Evolutionary conservation across 148 eudicot species (phyloP).

Genomic region (Oxyria digyna): DNA sequence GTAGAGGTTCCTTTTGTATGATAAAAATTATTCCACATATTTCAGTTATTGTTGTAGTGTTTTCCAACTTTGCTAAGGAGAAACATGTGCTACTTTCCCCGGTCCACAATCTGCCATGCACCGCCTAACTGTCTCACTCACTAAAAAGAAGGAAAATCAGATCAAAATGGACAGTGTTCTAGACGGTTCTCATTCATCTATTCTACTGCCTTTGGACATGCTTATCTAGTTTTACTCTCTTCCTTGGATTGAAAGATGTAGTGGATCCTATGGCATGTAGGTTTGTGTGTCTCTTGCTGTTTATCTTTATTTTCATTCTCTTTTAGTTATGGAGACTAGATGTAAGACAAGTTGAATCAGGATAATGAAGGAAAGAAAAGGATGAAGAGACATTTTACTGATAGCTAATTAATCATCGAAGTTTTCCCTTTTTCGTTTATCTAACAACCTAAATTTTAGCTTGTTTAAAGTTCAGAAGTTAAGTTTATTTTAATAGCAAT

Average conservation of each 20-base stretch:
- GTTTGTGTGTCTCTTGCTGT: not conserved
- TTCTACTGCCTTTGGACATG: not conserved
- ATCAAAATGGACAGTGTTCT: not conserved
- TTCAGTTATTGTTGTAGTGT: not conserved
- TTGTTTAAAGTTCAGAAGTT: not conserved
- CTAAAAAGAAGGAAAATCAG: not conserved
- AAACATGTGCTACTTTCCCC: not conserved
- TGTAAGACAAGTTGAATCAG: not conserved
- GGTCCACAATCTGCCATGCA: not conserved
- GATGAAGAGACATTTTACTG: not conserved
- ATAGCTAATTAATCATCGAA: not conserved
- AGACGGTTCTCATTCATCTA: not conserved
- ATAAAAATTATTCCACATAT: not conserved
- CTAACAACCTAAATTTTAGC: not conserved
- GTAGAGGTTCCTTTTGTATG: not conserved
- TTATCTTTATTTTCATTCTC: not conserved
- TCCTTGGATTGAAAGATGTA: not conserved
- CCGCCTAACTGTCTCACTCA: not conserved
- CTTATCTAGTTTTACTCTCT: not conserved
- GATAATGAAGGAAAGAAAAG: not conserved
- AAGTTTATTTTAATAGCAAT: not conserved
- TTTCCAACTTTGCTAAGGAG: not conserved
- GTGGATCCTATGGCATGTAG: not conserved
- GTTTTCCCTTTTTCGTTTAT: not conserved
- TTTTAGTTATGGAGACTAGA: not conserved